These are phyloP conservation scores for Lactarius deliciosus DNA, from an alignment of 768 basidiomycete species.

Conservation along the genomic window DNA sequence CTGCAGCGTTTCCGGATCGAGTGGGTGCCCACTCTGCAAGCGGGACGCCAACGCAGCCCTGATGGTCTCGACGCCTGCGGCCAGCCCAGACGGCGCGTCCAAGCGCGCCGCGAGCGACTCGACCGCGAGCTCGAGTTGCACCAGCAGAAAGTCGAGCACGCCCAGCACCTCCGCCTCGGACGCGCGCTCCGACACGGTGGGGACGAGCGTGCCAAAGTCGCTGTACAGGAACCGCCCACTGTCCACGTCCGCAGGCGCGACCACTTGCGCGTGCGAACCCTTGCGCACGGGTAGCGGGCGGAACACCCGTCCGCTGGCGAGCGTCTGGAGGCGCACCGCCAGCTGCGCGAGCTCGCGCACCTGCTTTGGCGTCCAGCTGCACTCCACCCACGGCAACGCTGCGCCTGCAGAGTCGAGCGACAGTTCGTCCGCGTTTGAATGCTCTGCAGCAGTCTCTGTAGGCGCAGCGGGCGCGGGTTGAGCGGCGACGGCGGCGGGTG, in stretches of 20 bases:
- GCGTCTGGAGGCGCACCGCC: constrained; percentile 76
- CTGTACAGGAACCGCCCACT: constrained; percentile 18
- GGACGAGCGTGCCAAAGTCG: constrained; percentile 60
- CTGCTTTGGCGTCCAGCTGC: constrained; percentile 61
- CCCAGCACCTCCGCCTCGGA: constrained; percentile 70
- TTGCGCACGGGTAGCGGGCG: constrained; percentile 27
- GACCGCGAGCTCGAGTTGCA: constrained; percentile 71
- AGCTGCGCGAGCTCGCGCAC: constrained; percentile 71
- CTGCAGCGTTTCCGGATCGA: constrained; percentile 23
- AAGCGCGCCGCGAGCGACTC: constrained; percentile 21
- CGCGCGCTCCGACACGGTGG: constrained; percentile 65
- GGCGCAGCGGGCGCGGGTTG: constrained; percentile 4
- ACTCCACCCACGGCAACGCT: background rate
- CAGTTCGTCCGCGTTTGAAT: constrained; percentile 42
- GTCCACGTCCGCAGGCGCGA: constrained; percentile 30
- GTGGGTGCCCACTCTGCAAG: constrained; percentile 16
- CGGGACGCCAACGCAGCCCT: constrained; percentile 13
- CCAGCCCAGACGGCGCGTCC: background rate
- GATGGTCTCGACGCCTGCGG: constrained; percentile 13
- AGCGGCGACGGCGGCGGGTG: constrained; percentile 23
- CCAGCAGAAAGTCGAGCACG: constrained; percentile 72
- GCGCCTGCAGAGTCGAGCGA: constrained; percentile 42
- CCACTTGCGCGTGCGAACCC: constrained; percentile 24
- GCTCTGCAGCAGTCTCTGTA: constrained; percentile 33
- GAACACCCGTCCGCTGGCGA: constrained; percentile 47